Conservation (phyloP, 2,329 filamentous ascomycete genomes). For the Acrocalymma vagum region DNA sequence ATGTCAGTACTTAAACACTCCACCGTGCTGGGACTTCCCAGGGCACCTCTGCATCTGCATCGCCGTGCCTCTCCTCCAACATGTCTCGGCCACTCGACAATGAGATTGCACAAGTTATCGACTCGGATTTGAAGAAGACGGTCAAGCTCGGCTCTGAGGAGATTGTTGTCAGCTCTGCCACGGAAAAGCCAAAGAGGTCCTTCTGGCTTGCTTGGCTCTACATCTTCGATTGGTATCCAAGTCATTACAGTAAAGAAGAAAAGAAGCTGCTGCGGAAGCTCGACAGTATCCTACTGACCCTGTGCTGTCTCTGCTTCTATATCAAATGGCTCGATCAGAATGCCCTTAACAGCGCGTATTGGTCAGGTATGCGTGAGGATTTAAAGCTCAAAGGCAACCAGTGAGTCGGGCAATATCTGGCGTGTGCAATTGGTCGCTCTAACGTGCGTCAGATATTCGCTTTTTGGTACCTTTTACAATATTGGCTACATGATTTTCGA, state of each 20-base stretch:
- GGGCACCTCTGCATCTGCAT: too few relatives aligned
- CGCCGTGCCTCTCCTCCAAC: too few relatives aligned
- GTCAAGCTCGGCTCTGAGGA: too few relatives aligned
- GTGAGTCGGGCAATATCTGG: background rate
- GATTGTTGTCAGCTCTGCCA: conserved; percentile 26
- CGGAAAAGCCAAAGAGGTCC: conserved; percentile 21
- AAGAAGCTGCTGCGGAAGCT: conserved; percentile 28
- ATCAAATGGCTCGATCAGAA: conserved; percentile 34
- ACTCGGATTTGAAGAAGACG: too few relatives aligned
- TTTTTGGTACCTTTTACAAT: conserved; percentile 52
- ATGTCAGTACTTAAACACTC: too few relatives aligned
- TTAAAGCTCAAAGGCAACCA: conserved; percentile 59
- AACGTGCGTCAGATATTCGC: conserved; percentile 42
- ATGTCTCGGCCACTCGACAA: too few relatives aligned
- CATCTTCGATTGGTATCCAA: conserved; percentile 31
- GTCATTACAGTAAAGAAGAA: conserved; percentile 26
- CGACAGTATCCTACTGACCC: conserved; percentile 25
- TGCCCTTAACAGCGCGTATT: conserved; percentile 25
- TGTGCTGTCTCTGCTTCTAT: conserved; percentile 32
- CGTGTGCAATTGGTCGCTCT: background rate
- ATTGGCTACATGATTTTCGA: conserved; percentile 44
- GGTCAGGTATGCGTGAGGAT: conserved; percentile 30
- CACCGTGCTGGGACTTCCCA: too few relatives aligned
- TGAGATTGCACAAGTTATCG: too few relatives aligned
- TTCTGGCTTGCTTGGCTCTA: conserved; percentile 27